Evolutionary conservation across 1,284 basidiomycete genomes (phyloP).

Genomic region (Trichosporon sp.): DNA sequence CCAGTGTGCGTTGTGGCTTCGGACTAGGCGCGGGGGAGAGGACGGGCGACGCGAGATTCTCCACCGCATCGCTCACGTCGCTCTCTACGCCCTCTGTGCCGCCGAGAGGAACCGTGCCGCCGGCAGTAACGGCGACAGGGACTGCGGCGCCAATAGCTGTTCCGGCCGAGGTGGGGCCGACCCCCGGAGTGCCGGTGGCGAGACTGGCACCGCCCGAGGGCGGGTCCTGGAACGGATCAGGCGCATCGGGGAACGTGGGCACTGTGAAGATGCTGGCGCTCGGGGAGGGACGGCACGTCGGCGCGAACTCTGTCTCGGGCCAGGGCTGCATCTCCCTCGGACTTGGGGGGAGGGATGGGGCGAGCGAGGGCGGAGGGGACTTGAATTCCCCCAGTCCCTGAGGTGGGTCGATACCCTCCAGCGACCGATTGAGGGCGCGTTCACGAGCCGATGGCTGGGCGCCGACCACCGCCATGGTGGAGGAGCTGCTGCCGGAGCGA

Average conservation of each 20-base stretch:
- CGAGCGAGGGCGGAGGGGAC: constrained; percentile 1
- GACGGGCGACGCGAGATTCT: background rate
- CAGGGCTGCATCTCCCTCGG: constrained; percentile 5
- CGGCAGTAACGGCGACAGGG: background rate
- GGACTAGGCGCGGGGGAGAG: background rate
- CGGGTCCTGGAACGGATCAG: constrained; percentile 2
- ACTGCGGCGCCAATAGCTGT: background rate
- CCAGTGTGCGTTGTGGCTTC: background rate
- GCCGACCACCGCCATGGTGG: constrained; percentile 5
- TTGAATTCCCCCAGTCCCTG: constrained; percentile 8
- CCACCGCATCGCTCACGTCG: constrained; percentile 1
- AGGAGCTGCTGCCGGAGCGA: background rate
- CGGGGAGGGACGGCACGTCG: constrained; percentile 12
- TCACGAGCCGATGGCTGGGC: background rate
- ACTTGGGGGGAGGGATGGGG: background rate
- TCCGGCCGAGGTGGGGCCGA: background rate
- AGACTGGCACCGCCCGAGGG: background rate
- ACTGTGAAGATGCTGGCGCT: constrained; percentile 6
- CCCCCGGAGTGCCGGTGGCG: background rate
- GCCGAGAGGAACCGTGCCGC: background rate
- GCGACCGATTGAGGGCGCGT: background rate
- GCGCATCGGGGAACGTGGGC: background rate
- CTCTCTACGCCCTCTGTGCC: background rate
- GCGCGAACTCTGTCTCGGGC: background rate
- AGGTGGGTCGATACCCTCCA: background rate